Evolutionary conservation across 305 asterid genomes (phyloP).

Genomic region (Salvia sclarea): DNA sequence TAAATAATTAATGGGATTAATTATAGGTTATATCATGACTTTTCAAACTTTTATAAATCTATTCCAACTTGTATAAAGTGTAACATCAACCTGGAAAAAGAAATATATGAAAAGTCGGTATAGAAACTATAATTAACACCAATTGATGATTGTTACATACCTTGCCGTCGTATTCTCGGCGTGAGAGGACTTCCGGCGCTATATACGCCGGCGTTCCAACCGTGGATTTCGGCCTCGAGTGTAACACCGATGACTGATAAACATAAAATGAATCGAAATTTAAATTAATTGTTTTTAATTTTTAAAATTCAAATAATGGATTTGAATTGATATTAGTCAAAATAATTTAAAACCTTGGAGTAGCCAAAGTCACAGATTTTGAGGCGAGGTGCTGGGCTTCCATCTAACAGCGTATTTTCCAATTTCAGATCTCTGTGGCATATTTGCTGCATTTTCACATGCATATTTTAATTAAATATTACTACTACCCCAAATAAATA

Average conservation of each 20-base stretch:
- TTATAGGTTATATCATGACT: too few relatives aligned
- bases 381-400: slow-evolving; percentile 79
- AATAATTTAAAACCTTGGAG: slow-evolving; percentile 34
- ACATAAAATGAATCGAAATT: not conserved
- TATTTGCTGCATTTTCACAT: slow-evolving; percentile 62
- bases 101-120: too few relatives aligned
- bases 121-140: too few relatives aligned
- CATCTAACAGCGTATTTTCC: slow-evolving; percentile 84
- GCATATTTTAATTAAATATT: not conserved
- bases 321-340: not conserved
- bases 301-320: not conserved
- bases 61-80: too few relatives aligned
- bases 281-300: not conserved
- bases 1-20: too few relatives aligned
- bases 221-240: slow-evolving; percentile 82
- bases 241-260: slow-evolving; percentile 69
- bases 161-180: slow-evolving; percentile 89
- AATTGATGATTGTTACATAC: too few relatives aligned
- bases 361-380: slow-evolving; percentile 45
- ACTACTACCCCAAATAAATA: not conserved
- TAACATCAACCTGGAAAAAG: too few relatives aligned
- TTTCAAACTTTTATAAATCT: too few relatives aligned
- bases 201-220: slow-evolving; percentile 95
- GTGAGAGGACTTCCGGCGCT: slow-evolving; percentile 88
- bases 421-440: slow-evolving; percentile 90